Percentiles rank a stretch among this genome's conserved stretches.
phyloP scores from a whole-genome alignment of 2,329 filamentous ascomycete species.

The Cercospora sesami region DNA sequence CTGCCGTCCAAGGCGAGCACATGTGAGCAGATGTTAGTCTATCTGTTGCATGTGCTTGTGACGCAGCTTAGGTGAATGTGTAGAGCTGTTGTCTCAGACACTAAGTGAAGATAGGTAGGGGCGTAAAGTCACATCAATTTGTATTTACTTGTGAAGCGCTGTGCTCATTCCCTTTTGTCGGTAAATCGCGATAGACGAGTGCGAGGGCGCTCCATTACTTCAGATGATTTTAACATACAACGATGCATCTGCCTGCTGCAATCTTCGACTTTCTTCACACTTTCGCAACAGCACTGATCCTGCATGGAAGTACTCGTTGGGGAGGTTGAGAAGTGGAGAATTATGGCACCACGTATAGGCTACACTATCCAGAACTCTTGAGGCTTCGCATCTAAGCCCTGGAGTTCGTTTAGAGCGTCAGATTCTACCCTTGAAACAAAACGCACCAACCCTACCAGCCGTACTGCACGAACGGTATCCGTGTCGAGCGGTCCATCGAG shows the following conservation, averaged over 20 bases:
- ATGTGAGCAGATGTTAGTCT: not conserved
- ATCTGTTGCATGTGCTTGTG: not conserved
- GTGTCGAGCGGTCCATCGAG: not conserved
- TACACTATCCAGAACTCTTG: not conserved
- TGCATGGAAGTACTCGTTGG: not conserved
- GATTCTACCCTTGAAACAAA: not conserved
- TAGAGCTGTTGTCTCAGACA: not conserved
- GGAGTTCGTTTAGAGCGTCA: not conserved
- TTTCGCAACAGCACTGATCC: not conserved
- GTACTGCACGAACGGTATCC: not conserved
- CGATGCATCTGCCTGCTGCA: not conserved
- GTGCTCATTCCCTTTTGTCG: not conserved
- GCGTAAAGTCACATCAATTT: not conserved
- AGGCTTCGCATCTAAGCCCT: not conserved
- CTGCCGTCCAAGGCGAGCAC: not conserved
- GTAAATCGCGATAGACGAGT: not conserved
- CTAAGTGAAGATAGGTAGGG: not conserved
- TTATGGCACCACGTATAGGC: accelerated
- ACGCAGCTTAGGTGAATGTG: not conserved
- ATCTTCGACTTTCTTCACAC: not conserved
- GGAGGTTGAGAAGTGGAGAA: not conserved
- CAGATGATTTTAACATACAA: not conserved
- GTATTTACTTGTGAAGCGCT: not conserved
- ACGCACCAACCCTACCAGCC: not conserved
- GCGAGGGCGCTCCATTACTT: not conserved